Conservation (phyloP, 148 eudicot genomes). For the Rhododendron griersonianum region DNA sequence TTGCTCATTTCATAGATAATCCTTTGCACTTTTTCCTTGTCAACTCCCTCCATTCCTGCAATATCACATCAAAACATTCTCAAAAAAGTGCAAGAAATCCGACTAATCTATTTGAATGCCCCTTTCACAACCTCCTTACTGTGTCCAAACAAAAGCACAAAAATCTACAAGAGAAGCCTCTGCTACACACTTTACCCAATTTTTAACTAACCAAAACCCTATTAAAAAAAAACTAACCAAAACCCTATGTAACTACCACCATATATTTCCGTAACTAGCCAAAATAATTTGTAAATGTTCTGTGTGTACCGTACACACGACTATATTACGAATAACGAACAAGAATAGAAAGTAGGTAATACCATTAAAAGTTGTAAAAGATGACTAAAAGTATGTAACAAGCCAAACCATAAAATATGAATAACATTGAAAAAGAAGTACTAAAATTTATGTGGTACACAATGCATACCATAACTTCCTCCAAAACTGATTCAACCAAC, state of each 20-base stretch:
- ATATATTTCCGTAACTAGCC: background rate
- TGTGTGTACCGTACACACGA: background rate
- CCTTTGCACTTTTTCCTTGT: conserved; percentile 94
- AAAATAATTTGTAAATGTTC: background rate
- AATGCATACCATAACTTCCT: background rate
- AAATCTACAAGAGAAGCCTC: background rate
- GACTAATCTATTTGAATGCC: background rate
- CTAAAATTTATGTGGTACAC: background rate
- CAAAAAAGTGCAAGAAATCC: background rate
- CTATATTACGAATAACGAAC: background rate
- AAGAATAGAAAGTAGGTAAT: background rate
- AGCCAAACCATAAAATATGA: background rate
- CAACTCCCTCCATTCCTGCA: conserved; percentile 90
- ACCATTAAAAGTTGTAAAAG: background rate
- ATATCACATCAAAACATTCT: background rate
- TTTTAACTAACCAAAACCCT: background rate
- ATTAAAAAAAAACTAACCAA: background rate
- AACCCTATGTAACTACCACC: background rate
- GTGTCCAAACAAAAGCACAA: background rate
- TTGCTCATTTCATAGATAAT: conserved; percentile 94
- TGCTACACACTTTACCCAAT: background rate
- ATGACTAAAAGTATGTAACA: background rate
- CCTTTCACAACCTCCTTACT: background rate
- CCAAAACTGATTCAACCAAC: background rate
- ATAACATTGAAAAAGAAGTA: background rate